phyloP scores from a whole-genome alignment of 2,329 filamentous ascomycete species.

The Trichophyton mentagrophytes region DNA sequence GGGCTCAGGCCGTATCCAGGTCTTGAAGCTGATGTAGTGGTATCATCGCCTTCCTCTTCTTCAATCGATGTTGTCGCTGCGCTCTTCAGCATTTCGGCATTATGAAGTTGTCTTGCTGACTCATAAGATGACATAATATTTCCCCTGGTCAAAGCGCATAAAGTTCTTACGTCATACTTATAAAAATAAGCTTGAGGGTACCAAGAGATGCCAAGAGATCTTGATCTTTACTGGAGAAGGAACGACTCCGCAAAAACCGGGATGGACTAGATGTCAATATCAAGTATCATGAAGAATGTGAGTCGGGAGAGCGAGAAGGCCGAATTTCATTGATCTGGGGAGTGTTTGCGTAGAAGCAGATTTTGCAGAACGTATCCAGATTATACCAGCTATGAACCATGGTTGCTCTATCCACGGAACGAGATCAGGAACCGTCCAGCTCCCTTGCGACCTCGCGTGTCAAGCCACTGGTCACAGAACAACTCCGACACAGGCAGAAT shows the following conservation, averaged over 20 bases:
- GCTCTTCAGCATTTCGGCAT: neutral
- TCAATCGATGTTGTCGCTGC: neutral
- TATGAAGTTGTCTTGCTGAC: neutral
- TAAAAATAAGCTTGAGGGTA: neutral
- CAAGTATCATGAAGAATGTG: neutral
- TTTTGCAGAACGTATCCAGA: neutral
- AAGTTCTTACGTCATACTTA: neutral
- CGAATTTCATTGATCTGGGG: neutral
- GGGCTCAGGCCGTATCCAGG: neutral
- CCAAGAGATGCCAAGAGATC: neutral
- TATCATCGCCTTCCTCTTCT: neutral
- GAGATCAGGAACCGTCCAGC: neutral
- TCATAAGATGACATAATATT: neutral
- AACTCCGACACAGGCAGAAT: conserved; percentile 2
- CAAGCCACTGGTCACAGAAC: neutral
- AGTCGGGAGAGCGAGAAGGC: neutral
- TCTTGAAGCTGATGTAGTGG: neutral
- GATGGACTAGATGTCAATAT: neutral
- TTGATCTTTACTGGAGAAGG: neutral
- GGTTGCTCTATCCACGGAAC: neutral
- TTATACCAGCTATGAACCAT: neutral
- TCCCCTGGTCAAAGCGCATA: neutral
- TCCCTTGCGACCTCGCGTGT: neutral
- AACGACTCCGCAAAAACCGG: neutral
- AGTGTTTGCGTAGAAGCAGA: neutral